These are phyloP conservation scores for Marchantia paleacea DNA, from an alignment of 225 moss, liverwort and hornwort genomes.

Conservation along the genomic window DNA sequence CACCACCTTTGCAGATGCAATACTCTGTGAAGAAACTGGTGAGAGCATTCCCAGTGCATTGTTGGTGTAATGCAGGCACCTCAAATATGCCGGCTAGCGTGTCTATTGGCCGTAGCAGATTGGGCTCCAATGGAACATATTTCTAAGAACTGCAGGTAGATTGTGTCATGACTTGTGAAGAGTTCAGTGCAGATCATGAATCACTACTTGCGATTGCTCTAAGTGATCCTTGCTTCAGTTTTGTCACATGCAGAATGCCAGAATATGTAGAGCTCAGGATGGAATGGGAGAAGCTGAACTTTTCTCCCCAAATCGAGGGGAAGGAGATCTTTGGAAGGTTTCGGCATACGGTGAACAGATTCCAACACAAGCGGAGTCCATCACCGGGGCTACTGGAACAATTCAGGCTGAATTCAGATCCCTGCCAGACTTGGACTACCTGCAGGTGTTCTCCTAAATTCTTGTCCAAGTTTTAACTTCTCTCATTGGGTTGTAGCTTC, in stretches of 20 bases:
- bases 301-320: slow-evolving; percentile 6
- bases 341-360: slow-evolving; percentile 44
- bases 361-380: slow-evolving; percentile 83
- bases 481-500: not conserved
- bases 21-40: no score
- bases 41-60: no score
- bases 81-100: no score
- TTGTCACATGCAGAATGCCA: slow-evolving; percentile 8
- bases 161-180: no score
- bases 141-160: no score
- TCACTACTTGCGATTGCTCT: no score
- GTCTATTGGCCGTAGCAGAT: no score
- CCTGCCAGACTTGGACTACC: slow-evolving; percentile 95
- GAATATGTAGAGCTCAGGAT: slow-evolving; percentile 18
- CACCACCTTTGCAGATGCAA: no score
- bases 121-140: no score
- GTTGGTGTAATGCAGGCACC: no score
- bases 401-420: slow-evolving; percentile 88
- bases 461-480: not conserved
- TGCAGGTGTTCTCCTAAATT: slow-evolving; percentile 56
- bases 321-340: slow-evolving; percentile 22
- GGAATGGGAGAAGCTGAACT: slow-evolving; percentile 17
- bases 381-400: slow-evolving; percentile 73
- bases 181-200: no score
- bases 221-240: not conserved